Base-by-base conservation (phyloP, 2,329 filamentous ascomycete genomes). In the Epichloe gansuensis region DNA sequence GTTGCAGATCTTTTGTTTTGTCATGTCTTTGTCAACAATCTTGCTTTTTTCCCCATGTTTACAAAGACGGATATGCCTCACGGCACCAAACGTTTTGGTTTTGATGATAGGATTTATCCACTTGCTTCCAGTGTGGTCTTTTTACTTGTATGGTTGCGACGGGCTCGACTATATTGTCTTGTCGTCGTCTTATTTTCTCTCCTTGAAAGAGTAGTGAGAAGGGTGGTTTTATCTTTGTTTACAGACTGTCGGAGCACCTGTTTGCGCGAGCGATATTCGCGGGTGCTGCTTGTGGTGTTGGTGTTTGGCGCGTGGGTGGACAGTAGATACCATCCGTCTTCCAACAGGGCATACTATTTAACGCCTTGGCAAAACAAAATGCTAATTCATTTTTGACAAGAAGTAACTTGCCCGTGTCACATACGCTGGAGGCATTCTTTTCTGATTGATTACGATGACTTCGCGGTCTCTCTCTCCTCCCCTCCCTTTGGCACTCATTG, bases 1-100 rank as follows among this genome's bases (percentile, higher is more conserved):
- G 53, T 56, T 46, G 50, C 53, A 50, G 59, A 52, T 54, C 51
- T 53, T 34, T 41, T 54, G 52, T 49, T 45, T 48, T 44, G 43
- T 53, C 48, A 48, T 46, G 50, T 47, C 59, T 23, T 34, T 21
- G 37, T 52, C 38, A 31, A 44, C 47, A 47, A 25, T 50, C 48
- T 55, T 48, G 51, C 21, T 34, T 47, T 38, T 15, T 17, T 52
- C 58, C 50, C 56, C 59, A 48, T 55, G 56, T 60, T 60, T 62
- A 57, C 58, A 63, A 62, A 68, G 66, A 69, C 60, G 64, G 65
- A 62, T 62, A 63, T 58, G 67, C 67, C 67, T 69, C 67, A 65
- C 67, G 67, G 67, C 67, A 65, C 58, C 61, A 60, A 58, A 62
- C 54, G 60, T 54, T 62, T 62, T 59, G 56, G 53, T 59, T 57